Percentiles rank a stretch among this genome's conserved stretches.
These are phyloP conservation scores for Hypoxylon sp. DNA, from an alignment of 2,329 filamentous ascomycete genomes.

Conservation along the genomic window DNA sequence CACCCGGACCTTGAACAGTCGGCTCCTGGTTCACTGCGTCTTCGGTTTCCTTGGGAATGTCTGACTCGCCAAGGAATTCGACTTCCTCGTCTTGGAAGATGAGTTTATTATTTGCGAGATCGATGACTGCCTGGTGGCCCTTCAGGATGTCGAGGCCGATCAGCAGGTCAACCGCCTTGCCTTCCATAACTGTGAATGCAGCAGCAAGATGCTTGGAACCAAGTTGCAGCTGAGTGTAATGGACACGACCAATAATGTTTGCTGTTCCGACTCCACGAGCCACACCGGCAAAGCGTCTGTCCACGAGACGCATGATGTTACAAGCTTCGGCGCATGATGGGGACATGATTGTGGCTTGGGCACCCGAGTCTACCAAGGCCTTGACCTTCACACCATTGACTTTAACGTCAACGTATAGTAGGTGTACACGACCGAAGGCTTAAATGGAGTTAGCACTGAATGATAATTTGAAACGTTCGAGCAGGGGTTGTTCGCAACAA, in stretches of 20 bases:
- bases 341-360: slow-evolving; percentile 99
- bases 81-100: slow-evolving; percentile 91
- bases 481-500: slow-evolving; percentile 12
- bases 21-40: slow-evolving; percentile 82
- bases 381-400: slow-evolving; percentile 94
- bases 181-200: slow-evolving; percentile 99
- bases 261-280: slow-evolving; percentile 95
- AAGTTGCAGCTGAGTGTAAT: slow-evolving; percentile 94
- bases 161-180: slow-evolving; percentile 93
- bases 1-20: slow-evolving; percentile 84
- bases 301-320: slow-evolving; percentile 95
- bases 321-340: slow-evolving; percentile 90
- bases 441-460: slow-evolving; percentile 30
- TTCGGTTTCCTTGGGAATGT: slow-evolving; percentile 88
- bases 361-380: slow-evolving; percentile 96
- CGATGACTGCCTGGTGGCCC: slow-evolving; percentile 92
- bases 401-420: slow-evolving; percentile 95
- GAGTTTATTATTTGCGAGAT: slow-evolving; percentile 84
- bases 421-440: slow-evolving; percentile 95
- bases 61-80: slow-evolving; percentile 88
- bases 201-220: slow-evolving; percentile 88
- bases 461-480: slow-evolving; percentile 22
- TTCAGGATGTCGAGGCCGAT: slow-evolving; percentile 97
- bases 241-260: slow-evolving; percentile 92
- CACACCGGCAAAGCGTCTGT: slow-evolving; percentile 90